Conservation (phyloP, 2,329 filamentous ascomycete species). For the Conoideocrella luteorostrata region DNA sequence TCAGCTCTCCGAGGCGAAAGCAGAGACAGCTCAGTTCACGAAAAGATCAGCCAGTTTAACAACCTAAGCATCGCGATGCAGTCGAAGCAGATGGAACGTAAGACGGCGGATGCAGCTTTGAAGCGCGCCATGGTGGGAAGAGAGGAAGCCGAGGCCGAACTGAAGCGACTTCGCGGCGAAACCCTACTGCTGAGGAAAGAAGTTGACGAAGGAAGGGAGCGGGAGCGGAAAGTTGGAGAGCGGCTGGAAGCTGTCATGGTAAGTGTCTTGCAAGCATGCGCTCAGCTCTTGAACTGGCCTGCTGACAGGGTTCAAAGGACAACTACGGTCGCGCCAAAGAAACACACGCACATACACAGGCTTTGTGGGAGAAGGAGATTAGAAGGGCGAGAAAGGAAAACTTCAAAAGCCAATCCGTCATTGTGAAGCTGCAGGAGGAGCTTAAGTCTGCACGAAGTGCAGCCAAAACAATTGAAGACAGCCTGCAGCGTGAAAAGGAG, state of each 20-base stretch:
- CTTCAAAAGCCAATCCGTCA: slow-evolving; percentile 64
- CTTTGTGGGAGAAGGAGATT: slow-evolving; percentile 69
- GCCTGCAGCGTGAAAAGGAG: slow-evolving; percentile 57
- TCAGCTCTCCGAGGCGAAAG: slow-evolving; percentile 30
- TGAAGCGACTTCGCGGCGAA: slow-evolving; percentile 58
- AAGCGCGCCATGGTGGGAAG: slow-evolving; percentile 61
- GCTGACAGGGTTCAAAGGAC: slow-evolving; percentile 42
- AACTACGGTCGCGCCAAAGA: slow-evolving; percentile 65
- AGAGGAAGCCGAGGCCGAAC: slow-evolving; percentile 66
- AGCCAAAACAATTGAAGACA: slow-evolving; percentile 51
- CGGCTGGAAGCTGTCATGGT: slow-evolving; percentile 65
- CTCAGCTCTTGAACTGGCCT: not conserved
- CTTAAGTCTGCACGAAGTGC: slow-evolving; percentile 54
- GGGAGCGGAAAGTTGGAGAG: slow-evolving; percentile 61
- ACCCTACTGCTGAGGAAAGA: slow-evolving; percentile 47
- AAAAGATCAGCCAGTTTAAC: slow-evolving; percentile 69
- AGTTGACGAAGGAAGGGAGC: slow-evolving; percentile 57
- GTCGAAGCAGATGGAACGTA: slow-evolving; percentile 56
- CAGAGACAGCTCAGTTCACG: slow-evolving; percentile 56
- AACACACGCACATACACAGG: slow-evolving; percentile 58
- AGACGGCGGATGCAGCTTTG: slow-evolving; percentile 58
- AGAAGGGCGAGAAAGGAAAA: slow-evolving; percentile 63
- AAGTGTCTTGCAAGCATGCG: slow-evolving; percentile 21
- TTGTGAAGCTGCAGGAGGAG: slow-evolving; percentile 69
- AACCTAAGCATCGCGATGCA: slow-evolving; percentile 55